Evolutionary conservation across 257 asterid genomes (phyloP).

Genomic region (Plantago elongata): DNA sequence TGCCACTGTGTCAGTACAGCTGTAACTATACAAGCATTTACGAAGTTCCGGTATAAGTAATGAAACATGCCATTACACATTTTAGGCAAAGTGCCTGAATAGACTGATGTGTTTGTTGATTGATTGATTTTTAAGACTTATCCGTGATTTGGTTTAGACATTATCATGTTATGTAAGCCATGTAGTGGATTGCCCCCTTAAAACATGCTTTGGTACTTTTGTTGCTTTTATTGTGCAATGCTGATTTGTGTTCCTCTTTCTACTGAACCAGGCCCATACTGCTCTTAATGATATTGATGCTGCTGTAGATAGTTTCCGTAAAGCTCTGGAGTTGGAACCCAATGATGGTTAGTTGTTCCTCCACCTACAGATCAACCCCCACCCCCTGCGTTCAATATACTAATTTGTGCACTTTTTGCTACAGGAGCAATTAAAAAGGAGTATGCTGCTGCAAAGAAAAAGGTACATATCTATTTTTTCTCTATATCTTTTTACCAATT

Average conservation of each 20-base stretch:
- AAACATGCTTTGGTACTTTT: neutral
- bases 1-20: too few relatives aligned
- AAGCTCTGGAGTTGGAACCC: constrained; percentile 90
- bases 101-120: too few relatives aligned
- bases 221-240: neutral
- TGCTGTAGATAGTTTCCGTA: constrained; percentile 81
- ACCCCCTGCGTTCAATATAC: too few relatives aligned
- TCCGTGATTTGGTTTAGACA: too few relatives aligned
- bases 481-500: neutral
- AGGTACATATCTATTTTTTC: constrained; percentile 34
- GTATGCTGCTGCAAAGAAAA: constrained; percentile 71
- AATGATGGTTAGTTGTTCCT: constrained; percentile 63
- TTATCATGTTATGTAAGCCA: too few relatives aligned
- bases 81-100: too few relatives aligned
- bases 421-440: constrained; percentile 80
- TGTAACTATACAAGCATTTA: too few relatives aligned
- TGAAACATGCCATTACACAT: too few relatives aligned
- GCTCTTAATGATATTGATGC: constrained; percentile 92
- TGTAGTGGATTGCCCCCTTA: too few relatives aligned
- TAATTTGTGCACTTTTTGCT: constrained; percentile 18
- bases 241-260: constrained; percentile 21
- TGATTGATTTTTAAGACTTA: too few relatives aligned
- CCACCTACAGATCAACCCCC: too few relatives aligned
- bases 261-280: constrained; percentile 61
- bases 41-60: too few relatives aligned